Percentiles rank a stretch among this genome's conserved stretches.
Evolutionary conservation across 1,284 basidiomycete species (phyloP).

Genomic region (Ganoderma multipileum): DNA sequence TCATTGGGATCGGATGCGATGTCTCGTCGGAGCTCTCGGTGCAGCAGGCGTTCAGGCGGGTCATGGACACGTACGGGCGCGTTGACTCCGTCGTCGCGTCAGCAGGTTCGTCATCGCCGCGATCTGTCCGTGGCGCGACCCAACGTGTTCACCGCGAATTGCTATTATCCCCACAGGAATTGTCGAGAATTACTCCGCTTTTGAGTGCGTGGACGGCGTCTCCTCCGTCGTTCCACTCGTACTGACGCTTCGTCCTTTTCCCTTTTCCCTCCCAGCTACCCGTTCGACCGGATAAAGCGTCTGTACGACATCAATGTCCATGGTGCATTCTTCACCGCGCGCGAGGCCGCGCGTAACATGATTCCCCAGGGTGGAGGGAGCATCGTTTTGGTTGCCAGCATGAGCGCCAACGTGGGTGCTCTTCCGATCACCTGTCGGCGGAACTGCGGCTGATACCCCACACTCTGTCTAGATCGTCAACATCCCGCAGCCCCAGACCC

Average conservation of each 20-base stretch:
- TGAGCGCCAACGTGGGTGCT: slow-evolving; percentile 83
- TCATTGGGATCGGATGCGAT: slow-evolving; percentile 87
- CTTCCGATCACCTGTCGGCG: slow-evolving; percentile 11
- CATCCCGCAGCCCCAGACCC: slow-evolving; percentile 89
- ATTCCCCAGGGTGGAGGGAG: slow-evolving; percentile 79
- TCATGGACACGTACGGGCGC: slow-evolving; percentile 81
- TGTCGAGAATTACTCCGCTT: slow-evolving; percentile 90
- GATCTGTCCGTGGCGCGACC: background rate
- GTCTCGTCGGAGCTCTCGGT: slow-evolving; percentile 87
- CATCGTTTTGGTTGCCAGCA: slow-evolving; percentile 89
- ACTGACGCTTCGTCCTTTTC: slow-evolving; percentile 14
- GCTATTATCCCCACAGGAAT: slow-evolving; percentile 61
- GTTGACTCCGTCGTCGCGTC: slow-evolving; percentile 89
- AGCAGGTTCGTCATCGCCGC: slow-evolving; percentile 64
- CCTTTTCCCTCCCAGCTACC: slow-evolving; percentile 62
- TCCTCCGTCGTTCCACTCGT: background rate
- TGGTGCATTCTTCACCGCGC: slow-evolving; percentile 91
- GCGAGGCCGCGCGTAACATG: slow-evolving; percentile 88
- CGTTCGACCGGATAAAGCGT: slow-evolving; percentile 81
- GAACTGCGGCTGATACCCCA: slow-evolving; percentile 28
- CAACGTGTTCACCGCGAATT: slow-evolving; percentile 11
- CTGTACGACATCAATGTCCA: slow-evolving; percentile 95
- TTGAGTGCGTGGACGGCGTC: slow-evolving; percentile 63
- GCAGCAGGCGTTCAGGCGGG: slow-evolving; percentile 70
- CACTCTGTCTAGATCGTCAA: slow-evolving; percentile 78